Evolutionary conservation across 1,284 basidiomycete genomes (phyloP).

Genomic region (Tilletiopsis washingtonensis): DNA sequence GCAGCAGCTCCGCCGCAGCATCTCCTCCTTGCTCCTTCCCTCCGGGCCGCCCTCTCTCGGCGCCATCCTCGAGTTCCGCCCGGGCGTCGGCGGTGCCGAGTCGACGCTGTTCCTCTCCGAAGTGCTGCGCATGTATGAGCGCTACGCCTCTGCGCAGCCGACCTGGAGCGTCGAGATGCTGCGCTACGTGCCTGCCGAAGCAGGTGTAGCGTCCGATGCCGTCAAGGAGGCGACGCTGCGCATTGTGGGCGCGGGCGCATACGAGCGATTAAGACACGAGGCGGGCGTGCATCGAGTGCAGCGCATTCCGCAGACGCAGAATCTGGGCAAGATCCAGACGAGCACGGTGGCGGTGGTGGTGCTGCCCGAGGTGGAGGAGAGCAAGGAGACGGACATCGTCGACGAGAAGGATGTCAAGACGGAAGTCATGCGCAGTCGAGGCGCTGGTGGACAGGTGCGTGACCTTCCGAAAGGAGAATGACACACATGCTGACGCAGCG

Average conservation of each 20-base stretch:
- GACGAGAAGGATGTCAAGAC: slow-evolving; percentile 77
- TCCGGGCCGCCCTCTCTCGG: slow-evolving; percentile 62
- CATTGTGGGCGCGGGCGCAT: slow-evolving; percentile 68
- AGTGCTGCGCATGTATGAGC: slow-evolving; percentile 73
- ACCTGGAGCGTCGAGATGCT: slow-evolving; percentile 31
- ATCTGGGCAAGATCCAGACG: slow-evolving; percentile 79
- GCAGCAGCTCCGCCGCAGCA: background rate
- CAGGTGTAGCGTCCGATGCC: slow-evolving; percentile 50
- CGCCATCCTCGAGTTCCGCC: slow-evolving; percentile 79
- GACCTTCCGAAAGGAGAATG: too few species aligned
- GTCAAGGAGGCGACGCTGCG: slow-evolving; percentile 75
- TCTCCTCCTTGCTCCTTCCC: slow-evolving; percentile 24
- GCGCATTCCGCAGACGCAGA: slow-evolving; percentile 81
- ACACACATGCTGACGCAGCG: too few species aligned
- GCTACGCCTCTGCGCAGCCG: slow-evolving; percentile 45
- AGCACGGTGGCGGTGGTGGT: slow-evolving; percentile 70
- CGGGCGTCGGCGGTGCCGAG: slow-evolving; percentile 88
- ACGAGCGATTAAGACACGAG: slow-evolving; percentile 75
- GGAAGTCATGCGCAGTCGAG: slow-evolving; percentile 89
- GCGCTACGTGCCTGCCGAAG: slow-evolving; percentile 31
- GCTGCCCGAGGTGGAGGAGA: slow-evolving; percentile 33
- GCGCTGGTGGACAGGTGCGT: slow-evolving; percentile 77
- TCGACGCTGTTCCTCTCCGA: slow-evolving; percentile 73
- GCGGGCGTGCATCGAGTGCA: slow-evolving; percentile 94
- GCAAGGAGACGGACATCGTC: slow-evolving; percentile 54